phyloP scores from a whole-genome alignment of 2,329 filamentous ascomycete species.

The Verticillium albo-atrum region DNA sequence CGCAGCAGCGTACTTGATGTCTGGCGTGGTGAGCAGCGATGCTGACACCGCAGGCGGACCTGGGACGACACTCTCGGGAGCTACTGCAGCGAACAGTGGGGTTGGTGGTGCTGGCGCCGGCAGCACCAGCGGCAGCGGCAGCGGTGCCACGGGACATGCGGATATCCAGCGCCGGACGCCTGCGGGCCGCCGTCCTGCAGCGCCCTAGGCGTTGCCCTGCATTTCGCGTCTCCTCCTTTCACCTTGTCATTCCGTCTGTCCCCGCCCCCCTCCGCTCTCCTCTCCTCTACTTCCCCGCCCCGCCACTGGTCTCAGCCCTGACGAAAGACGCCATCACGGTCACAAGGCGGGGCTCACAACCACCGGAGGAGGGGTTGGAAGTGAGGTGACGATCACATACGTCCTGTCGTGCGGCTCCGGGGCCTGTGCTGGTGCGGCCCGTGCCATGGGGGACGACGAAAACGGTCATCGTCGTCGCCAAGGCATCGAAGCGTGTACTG shows the following conservation, averaged over 20 bases:
- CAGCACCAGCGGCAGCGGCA: background rate
- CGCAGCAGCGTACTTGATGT: background rate
- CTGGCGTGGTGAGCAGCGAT: background rate
- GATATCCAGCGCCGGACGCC: background rate
- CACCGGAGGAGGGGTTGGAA: background rate
- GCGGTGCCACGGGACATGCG: background rate
- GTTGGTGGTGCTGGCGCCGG: background rate
- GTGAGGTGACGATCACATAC: background rate
- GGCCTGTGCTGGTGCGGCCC: background rate
- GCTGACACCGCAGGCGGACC: background rate
- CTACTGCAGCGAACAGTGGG: background rate
- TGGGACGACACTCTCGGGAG: background rate
- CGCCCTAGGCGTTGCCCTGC: background rate
- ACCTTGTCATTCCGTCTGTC: background rate
- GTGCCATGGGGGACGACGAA: background rate
- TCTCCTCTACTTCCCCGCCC: background rate
- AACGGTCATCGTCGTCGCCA: background rate
- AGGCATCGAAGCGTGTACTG: background rate
- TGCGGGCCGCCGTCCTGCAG: background rate
- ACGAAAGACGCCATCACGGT: background rate
- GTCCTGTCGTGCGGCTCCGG: background rate
- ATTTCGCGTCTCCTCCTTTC: background rate
- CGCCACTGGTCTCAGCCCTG: background rate
- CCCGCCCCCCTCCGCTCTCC: background rate
- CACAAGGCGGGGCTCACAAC: background rate